phyloP scores from a whole-genome alignment of 1,284 basidiomycete genomes.

The Microbotryum saponariae region DNA sequence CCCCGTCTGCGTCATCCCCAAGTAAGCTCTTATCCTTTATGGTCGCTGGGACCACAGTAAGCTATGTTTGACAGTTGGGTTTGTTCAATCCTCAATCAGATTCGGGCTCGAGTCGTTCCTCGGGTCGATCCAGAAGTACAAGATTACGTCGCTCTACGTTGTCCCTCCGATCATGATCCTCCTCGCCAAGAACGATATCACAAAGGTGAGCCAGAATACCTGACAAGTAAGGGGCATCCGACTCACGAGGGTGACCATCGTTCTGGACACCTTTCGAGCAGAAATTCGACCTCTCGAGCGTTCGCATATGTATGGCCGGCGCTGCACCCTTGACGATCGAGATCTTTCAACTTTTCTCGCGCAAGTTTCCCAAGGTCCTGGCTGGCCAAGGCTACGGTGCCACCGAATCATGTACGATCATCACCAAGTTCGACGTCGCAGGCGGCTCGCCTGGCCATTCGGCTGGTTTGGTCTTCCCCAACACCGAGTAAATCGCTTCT shows the following conservation, averaged over 20 bases:
- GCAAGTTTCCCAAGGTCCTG: constrained; percentile 12
- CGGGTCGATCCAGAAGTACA: constrained; percentile 58
- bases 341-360: neutral
- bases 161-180: constrained; percentile 35
- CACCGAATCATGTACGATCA: constrained; percentile 31
- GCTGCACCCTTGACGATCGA: constrained; percentile 64
- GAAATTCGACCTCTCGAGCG: constrained; percentile 56
- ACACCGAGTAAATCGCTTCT: constrained; percentile 10
- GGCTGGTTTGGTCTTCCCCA: constrained; percentile 18
- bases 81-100: too few species aligned
- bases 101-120: constrained; percentile 63
- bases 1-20: constrained; percentile 60
- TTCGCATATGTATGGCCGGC: constrained; percentile 57
- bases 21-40: constrained; percentile 27
- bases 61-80: too few species aligned
- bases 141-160: constrained; percentile 47
- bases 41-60: too few species aligned
- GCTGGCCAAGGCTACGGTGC: constrained; percentile 20
- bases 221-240: too few species aligned
- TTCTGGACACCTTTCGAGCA: constrained; percentile 41
- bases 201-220: too few species aligned
- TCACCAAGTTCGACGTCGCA: constrained; percentile 11
- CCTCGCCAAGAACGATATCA: constrained; percentile 22
- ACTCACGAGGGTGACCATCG: too few species aligned
- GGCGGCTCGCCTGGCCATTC: constrained; percentile 7